These are phyloP conservation scores for Thraustochytrium striatum DNA, from an alignment of 352 stramenopile genomes.

Conservation along the genomic window DNA sequence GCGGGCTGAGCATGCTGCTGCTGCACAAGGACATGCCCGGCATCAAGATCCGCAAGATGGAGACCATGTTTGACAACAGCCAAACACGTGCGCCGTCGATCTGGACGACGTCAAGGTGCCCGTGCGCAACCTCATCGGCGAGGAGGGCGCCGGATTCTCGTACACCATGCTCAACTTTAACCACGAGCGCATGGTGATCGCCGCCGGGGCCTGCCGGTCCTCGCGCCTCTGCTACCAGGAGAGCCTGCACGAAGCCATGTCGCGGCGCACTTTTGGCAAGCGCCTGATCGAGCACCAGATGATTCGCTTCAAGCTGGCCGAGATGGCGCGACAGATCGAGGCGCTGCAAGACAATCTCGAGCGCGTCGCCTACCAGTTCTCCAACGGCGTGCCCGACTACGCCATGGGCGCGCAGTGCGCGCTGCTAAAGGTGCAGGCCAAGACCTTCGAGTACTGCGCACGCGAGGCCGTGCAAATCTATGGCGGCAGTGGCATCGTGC, in stretches of 20 bases:
- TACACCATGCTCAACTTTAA: conserved; percentile 87
- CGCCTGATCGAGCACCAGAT: conserved; percentile 53
- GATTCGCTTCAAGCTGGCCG: conserved; percentile 79
- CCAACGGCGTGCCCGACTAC: conserved; percentile 26
- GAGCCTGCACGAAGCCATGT: conserved; percentile 77
- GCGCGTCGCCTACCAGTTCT: conserved; percentile 37
- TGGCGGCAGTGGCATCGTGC: conserved; percentile 69
- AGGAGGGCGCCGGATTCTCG: conserved; percentile 79
- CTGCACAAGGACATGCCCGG: conserved; percentile 74
- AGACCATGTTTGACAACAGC: conserved; percentile 80
- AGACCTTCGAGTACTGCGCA: conserved; percentile 52
- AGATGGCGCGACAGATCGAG: conserved; percentile 82
- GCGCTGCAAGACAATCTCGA: conserved; percentile 55
- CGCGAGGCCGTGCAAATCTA: conserved; percentile 82
- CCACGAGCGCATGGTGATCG: conserved; percentile 68
- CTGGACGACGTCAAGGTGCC: conserved; percentile 82
- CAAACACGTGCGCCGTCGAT: conserved; percentile 77
- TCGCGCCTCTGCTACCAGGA: conserved; percentile 61
- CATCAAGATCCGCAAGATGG: conserved; percentile 77
- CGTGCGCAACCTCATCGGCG: conserved; percentile 74
- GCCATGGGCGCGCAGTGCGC: conserved; percentile 34
- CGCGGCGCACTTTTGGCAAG: conserved; percentile 75
- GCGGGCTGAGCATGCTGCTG: conserved; percentile 79
- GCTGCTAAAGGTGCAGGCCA: conserved; percentile 46
- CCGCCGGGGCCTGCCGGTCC: conserved; percentile 71